phyloP scores from a whole-genome alignment of 257 asterid genomes.

The Plantago ovata region DNA sequence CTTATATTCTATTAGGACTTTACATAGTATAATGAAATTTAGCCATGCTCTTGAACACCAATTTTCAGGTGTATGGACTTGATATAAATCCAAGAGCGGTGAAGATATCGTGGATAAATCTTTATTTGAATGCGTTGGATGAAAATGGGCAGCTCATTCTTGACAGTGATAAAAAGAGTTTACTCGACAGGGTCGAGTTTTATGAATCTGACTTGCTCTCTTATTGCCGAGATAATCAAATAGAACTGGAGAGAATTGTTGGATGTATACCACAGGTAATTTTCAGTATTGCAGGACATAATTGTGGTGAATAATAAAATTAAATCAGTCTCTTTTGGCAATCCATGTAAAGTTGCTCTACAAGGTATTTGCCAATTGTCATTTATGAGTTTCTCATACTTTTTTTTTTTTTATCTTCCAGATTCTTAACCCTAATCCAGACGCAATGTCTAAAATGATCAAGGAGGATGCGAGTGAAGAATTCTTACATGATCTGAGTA shows the following conservation, averaged over 20 bases:
- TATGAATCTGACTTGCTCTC: slow-evolving; percentile 91
- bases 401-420: slow-evolving; percentile 27
- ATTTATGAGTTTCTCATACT: slow-evolving; percentile 1
- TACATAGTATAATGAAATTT: slow-evolving; percentile 15
- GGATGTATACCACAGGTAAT: slow-evolving; percentile 99
- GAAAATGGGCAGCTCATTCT: slow-evolving; percentile 81
- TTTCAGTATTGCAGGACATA: slow-evolving; percentile 16
- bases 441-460: slow-evolving; percentile 96
- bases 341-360: slow-evolving; percentile 9
- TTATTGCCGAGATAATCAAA: slow-evolving; percentile 79
- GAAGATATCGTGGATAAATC: slow-evolving; percentile 97
- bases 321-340: slow-evolving; percentile 13
- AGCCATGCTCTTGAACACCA: slow-evolving; percentile 22
- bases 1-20: slow-evolving; percentile 16
- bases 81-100: slow-evolving; percentile 98
- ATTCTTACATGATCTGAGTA: slow-evolving; percentile 77
- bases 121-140: slow-evolving; percentile 89
- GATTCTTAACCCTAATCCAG: slow-evolving; percentile 98
- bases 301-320: slow-evolving; percentile 7
- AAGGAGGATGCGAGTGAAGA: slow-evolving; percentile 98
- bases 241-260: slow-evolving; percentile 91
- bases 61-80: slow-evolving; percentile 92
- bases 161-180: slow-evolving; percentile 76
- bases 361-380: slow-evolving; percentile 13
- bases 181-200: slow-evolving; percentile 92